A percentile compares a stretch with the other conserved stretches of the same genome.
These are phyloP conservation scores for Schwanniomyces etchellsii DNA, from an alignment of 1,139 yeast species.

Conservation along the genomic window DNA sequence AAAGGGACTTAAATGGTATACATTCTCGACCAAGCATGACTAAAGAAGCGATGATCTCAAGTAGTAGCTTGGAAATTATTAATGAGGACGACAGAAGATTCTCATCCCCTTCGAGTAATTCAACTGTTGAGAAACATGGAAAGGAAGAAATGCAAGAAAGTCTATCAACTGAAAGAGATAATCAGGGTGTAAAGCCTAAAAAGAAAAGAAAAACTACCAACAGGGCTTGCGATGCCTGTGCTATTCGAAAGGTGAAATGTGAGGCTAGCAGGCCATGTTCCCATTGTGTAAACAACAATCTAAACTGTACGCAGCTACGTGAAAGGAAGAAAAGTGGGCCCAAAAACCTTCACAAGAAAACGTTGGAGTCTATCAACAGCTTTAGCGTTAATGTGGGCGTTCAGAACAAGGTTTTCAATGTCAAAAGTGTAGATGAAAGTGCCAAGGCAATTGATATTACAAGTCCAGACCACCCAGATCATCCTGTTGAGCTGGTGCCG, in stretches of 20 bases:
- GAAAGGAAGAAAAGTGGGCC: conserved; percentile 41
- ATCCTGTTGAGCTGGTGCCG: conserved; percentile 14
- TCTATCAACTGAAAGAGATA: too few relatives aligned
- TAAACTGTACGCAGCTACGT: conserved; percentile 33
- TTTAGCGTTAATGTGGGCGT: conserved; percentile 10
- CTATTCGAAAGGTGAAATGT: conserved; percentile 38
- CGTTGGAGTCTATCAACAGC: conserved; percentile 29
- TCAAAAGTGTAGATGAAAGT: conserved; percentile 3
- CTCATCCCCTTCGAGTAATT: too few relatives aligned
- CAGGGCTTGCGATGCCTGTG: conserved; percentile 43
- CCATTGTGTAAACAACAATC: conserved; percentile 31
- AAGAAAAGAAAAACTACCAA: conserved; percentile 19
- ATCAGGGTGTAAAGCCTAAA: conserved; percentile 6
- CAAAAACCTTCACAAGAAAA: conserved; percentile 33
- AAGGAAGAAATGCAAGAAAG: too few relatives aligned
- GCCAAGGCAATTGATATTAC: conserved; percentile 4
- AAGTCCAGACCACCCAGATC: conserved; percentile 7
- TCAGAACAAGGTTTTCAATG: conserved; percentile 2
- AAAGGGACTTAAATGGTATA: too few relatives aligned
- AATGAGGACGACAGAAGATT: too few relatives aligned
- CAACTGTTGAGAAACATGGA: too few relatives aligned
- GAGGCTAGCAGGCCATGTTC: conserved; percentile 34
- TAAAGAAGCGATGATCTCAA: too few relatives aligned
- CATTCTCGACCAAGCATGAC: too few relatives aligned
- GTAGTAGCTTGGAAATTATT: too few relatives aligned